Evolutionary conservation across 768 basidiomycete genomes (phyloP).

Genomic region (Pulveroboletus sp.): DNA sequence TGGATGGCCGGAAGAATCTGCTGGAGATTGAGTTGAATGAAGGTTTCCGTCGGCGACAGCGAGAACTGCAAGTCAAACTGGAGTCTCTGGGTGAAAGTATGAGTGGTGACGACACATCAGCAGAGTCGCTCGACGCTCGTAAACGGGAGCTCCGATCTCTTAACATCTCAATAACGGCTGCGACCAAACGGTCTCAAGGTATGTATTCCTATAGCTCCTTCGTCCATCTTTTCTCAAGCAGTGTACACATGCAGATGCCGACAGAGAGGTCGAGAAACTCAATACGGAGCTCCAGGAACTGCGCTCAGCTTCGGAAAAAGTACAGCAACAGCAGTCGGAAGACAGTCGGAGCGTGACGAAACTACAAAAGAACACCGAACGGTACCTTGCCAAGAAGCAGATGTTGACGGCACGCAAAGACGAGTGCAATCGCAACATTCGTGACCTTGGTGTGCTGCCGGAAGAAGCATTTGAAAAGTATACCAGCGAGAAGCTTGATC

Average conservation of each 20-base stretch:
- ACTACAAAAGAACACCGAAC: conserved; percentile 92
- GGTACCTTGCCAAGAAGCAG: conserved; percentile 88
- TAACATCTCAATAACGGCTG: conserved; percentile 56
- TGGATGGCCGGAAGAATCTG: conserved; percentile 71
- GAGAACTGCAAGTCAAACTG: conserved; percentile 72
- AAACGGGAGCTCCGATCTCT: conserved; percentile 66
- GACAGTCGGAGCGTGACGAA: conserved; percentile 83
- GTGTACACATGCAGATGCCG: conserved; percentile 45
- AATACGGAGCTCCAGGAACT: conserved; percentile 63
- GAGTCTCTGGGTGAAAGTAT: conserved; percentile 68
- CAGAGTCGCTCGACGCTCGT: conserved; percentile 64
- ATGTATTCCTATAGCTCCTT: neutral
- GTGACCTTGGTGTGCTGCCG: conserved; percentile 92
- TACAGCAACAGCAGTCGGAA: conserved; percentile 80
- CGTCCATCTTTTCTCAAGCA: neutral
- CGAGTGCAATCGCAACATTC: conserved; percentile 91
- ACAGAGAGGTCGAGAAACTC: conserved; percentile 66
- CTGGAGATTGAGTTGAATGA: conserved; percentile 94
- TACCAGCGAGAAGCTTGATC: conserved; percentile 79
- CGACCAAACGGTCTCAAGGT: conserved; percentile 65
- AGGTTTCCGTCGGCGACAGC: conserved; percentile 70
- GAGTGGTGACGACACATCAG: conserved; percentile 50
- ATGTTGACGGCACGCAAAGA: conserved; percentile 82
- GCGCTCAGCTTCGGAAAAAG: conserved; percentile 59
- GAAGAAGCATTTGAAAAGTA: conserved; percentile 98